phyloP scores from a whole-genome alignment of 108 stramenopile genomes.

The Nitzschia sp. region DNA sequence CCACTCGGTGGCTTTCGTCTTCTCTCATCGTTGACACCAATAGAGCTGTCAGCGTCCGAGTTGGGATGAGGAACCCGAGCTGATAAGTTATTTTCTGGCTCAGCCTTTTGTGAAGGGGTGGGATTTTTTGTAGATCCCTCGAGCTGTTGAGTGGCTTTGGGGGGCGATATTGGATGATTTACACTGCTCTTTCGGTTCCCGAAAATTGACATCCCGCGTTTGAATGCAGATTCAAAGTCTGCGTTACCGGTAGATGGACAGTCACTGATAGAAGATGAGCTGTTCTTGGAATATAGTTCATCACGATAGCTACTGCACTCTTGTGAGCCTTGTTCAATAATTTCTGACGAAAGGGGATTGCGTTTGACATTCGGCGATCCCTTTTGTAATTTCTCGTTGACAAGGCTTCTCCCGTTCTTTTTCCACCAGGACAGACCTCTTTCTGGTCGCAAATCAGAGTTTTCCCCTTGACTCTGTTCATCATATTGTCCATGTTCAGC shows the following conservation, averaged over 20 bases:
- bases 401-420: slow-evolving; percentile 3
- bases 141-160: no score
- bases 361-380: no score
- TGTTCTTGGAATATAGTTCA: neutral
- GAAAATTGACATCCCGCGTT: neutral
- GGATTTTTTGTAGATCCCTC: no score
- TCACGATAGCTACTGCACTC: neutral
- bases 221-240: slow-evolving; percentile 10
- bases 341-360: no score
- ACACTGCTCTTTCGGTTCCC: neutral
- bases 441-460: neutral
- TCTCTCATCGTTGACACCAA: neutral
- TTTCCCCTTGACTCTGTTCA: neutral
- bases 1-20: no score
- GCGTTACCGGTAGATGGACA: neutral
- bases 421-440: neutral
- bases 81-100: no score
- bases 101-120: no score
- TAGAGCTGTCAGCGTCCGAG: slow-evolving; percentile 6
- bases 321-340: no score
- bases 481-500: neutral
- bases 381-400: neutral
- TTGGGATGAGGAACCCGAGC: slow-evolving; percentile 8
- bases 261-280: neutral
- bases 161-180: neutral